Conservation (phyloP, 257 asterid genomes). For the Gentiana straminea region DNA sequence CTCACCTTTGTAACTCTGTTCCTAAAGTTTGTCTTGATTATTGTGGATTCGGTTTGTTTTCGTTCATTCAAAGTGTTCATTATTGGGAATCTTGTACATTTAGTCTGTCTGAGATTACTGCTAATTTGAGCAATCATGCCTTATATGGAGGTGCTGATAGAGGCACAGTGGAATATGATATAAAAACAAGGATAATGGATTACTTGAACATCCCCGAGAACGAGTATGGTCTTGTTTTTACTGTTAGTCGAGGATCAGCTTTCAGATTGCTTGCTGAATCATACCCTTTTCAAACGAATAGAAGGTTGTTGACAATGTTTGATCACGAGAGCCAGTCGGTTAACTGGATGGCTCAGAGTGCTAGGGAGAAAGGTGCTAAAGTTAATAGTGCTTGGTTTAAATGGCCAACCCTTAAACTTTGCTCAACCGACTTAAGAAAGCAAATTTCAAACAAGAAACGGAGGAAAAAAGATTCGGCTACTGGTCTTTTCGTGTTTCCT, state of each 20-base stretch:
- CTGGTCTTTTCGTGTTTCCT: conserved; percentile 93
- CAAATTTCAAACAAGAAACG: conserved; percentile 75
- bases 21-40: conserved; percentile 94
- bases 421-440: conserved; percentile 89
- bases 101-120: conserved; percentile 93
- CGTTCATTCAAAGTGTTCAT: conserved; percentile 85
- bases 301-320: conserved; percentile 86
- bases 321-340: conserved; percentile 98
- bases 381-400: conserved; percentile 94
- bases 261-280: conserved; percentile 87
- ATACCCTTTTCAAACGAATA: conserved; percentile 91
- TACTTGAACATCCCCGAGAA: conserved; percentile 91
- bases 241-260: conserved; percentile 98
- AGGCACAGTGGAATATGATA: conserved; percentile 81
- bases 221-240: conserved; percentile 94
- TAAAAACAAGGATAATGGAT: conserved; percentile 81
- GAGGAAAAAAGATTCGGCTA: conserved; percentile 84
- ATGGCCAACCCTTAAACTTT: conserved; percentile 94
- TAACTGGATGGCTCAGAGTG: conserved; percentile 96
- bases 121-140: conserved; percentile 95
- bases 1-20: conserved; percentile 50
- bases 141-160: conserved; percentile 86
- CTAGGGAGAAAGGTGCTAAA: conserved; percentile 91
- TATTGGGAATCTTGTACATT: conserved; percentile 95
- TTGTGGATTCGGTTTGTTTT: conserved; percentile 95